Conservation (phyloP, 2,329 filamentous ascomycete genomes). For the Thermoascus crustaceus region DNA sequence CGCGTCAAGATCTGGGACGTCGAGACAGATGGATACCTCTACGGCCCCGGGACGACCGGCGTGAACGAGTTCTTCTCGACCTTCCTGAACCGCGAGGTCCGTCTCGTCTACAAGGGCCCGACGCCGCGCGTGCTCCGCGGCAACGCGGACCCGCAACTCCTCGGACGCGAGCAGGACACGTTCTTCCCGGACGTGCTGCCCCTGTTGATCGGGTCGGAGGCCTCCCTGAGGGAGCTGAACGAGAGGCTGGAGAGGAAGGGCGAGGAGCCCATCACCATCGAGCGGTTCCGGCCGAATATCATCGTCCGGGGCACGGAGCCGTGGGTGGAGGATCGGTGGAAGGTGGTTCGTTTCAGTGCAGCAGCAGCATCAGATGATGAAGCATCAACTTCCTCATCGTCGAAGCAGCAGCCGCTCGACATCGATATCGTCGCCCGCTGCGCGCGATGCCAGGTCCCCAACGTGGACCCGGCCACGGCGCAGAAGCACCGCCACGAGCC, state of each 20-base stretch:
- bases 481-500: conserved; percentile 52
- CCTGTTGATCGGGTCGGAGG: conserved; percentile 48
- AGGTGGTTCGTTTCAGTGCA: conserved; percentile 39
- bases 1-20: conserved; percentile 52
- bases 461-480: conserved; percentile 56
- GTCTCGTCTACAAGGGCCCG: conserved; percentile 55
- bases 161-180: conserved; percentile 47
- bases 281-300: conserved; percentile 58
- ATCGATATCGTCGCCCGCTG: conserved; percentile 54
- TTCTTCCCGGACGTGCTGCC: conserved; percentile 56
- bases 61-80: conserved; percentile 48
- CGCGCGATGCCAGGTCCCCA: conserved; percentile 55
- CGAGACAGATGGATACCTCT: conserved; percentile 51
- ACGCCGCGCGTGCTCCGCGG: conserved; percentile 47
- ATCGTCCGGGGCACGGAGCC: conserved; percentile 48
- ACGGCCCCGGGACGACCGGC: conserved; percentile 41
- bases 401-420: conserved; percentile 27
- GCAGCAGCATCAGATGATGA: neutral
- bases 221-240: conserved; percentile 53
- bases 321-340: conserved; percentile 59
- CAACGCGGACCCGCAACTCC: conserved; percentile 45
- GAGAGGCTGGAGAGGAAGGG: conserved; percentile 36
- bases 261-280: conserved; percentile 46
- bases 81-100: conserved; percentile 49
- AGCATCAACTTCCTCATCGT: too few relatives aligned